phyloP scores from a whole-genome alignment of 129 eudicot species.

The Pseudognaphalium luteoalbum region DNA sequence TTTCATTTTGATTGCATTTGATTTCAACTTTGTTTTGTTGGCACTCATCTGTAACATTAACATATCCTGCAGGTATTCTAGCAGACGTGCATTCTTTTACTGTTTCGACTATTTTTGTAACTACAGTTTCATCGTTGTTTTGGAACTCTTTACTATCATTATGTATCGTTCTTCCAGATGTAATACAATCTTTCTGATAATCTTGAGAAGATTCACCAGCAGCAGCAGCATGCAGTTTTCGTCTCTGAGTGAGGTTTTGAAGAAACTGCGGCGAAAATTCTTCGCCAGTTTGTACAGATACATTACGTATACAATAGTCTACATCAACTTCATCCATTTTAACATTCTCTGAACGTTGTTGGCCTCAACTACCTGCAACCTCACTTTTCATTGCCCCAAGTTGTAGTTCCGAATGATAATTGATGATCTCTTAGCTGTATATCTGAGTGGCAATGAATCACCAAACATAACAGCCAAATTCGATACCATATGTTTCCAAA shows the following conservation, averaged over 20 bases:
- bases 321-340: constrained; percentile 20
- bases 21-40: constrained; percentile 30
- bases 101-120: constrained; percentile 11
- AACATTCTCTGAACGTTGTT: constrained; percentile 20
- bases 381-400: constrained; percentile 46
- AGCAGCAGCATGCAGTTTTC: constrained; percentile 11
- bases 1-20: constrained; percentile 34
- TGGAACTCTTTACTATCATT: no score
- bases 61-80: constrained; percentile 20
- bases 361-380: constrained; percentile 35
- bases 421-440: neutral
- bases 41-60: constrained; percentile 10
- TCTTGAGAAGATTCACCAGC: constrained; percentile 19
- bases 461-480: neutral
- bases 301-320: constrained; percentile 32
- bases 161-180: constrained; percentile 9
- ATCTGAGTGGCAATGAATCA: neutral
- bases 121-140: no score
- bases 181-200: constrained; percentile 31
- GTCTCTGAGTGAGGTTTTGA: constrained; percentile 29
- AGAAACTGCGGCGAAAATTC: constrained; percentile 68
- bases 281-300: constrained; percentile 76
- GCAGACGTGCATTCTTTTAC: neutral
- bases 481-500: neutral
- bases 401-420: neutral